Conservation (phyloP, 495 filamentous ascomycete genomes). For the Trichoderma erinaceum region DNA sequence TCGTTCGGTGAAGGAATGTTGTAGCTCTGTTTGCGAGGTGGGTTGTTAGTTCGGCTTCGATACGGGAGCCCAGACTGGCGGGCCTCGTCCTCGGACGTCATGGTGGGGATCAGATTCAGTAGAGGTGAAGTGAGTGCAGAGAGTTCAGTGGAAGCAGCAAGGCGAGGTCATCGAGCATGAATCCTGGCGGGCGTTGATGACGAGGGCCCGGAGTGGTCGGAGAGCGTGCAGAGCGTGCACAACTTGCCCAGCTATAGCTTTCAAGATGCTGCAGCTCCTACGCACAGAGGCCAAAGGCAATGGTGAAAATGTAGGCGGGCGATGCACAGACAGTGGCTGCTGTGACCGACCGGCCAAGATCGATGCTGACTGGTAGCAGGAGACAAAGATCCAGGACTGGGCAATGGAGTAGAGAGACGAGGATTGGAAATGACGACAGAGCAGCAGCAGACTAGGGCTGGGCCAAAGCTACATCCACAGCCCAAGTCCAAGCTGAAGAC, state of each 20-base stretch:
- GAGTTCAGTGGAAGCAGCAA: background rate
- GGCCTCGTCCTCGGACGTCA: conserved; percentile 5
- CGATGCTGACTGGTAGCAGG: background rate
- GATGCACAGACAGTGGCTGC: background rate
- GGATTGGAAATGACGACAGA: background rate
- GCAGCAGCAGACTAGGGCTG: background rate
- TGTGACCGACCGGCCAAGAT: background rate
- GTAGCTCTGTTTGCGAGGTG: conserved; percentile 32
- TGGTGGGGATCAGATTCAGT: background rate
- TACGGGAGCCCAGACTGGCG: background rate
- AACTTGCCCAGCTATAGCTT: background rate
- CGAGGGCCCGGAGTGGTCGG: background rate
- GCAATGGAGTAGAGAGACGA: background rate
- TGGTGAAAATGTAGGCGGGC: background rate
- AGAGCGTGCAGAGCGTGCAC: background rate
- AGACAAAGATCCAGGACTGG: background rate
- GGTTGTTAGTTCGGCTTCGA: conserved; percentile 25
- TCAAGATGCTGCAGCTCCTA: background rate
- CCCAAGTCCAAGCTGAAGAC: background rate
- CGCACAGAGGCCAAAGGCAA: background rate
- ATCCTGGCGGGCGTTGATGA: background rate
- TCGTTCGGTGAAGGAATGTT: conserved; percentile 42
- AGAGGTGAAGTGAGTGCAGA: background rate
- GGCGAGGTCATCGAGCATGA: background rate
- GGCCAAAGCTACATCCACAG: background rate